These are phyloP conservation scores for Euphorbia schlechtendalii DNA, from an alignment of 441 rosid species.

Conservation along the genomic window DNA sequence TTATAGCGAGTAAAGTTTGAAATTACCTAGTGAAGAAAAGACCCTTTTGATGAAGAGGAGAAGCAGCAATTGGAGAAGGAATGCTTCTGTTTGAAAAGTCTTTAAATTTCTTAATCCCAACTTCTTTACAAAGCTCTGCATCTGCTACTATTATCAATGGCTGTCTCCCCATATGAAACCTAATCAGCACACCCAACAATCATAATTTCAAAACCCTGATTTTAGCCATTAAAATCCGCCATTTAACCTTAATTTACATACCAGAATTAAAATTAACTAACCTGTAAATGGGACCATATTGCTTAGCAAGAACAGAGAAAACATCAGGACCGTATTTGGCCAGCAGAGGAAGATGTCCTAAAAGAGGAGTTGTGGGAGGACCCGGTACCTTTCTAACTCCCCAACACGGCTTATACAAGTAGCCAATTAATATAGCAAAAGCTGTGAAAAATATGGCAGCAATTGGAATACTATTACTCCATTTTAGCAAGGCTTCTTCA, in stretches of 20 bases:
- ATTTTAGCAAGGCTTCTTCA: background rate
- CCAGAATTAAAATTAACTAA: too few species aligned
- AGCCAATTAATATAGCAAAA: conserved; percentile 33
- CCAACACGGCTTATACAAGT: conserved; percentile 76
- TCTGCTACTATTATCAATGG: conserved; percentile 80
- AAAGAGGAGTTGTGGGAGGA: conserved; percentile 53
- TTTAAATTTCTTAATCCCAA: conserved; percentile 86
- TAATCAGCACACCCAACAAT: conserved; percentile 21
- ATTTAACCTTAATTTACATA: too few species aligned
- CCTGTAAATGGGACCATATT: conserved; percentile 90
- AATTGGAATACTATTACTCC: background rate
- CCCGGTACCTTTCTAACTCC: conserved; percentile 81
- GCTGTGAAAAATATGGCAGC: conserved; percentile 30
- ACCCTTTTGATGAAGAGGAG: conserved; percentile 93
- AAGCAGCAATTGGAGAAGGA: conserved; percentile 91
- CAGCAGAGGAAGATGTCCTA: conserved; percentile 86
- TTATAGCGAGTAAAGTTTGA: background rate
- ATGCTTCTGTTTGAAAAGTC: conserved; percentile 81
- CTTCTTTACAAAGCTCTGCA: conserved; percentile 83
- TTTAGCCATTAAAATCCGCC: too few species aligned
- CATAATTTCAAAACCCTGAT: background rate
- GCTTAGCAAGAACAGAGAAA: conserved; percentile 73
- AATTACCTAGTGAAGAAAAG: conserved; percentile 86
- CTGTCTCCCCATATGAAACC: conserved; percentile 98
- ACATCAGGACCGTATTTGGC: conserved; percentile 86